Conservation (phyloP, 148 eudicot genomes). For the Fagopyrum esculentum region DNA sequence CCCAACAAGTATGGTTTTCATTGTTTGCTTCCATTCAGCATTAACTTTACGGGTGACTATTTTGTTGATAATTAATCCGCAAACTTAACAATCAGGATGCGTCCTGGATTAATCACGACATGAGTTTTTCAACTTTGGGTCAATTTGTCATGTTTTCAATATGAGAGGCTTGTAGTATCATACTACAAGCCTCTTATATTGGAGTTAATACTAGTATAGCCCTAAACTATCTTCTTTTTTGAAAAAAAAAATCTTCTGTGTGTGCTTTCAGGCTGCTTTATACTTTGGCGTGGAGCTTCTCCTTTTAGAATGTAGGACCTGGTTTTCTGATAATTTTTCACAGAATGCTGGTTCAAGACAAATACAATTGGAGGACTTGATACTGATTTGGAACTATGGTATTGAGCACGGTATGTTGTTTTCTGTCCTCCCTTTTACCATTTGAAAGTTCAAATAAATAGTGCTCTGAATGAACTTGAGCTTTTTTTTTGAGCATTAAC, state of each 20-base stretch:
- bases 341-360: constrained; percentile 20
- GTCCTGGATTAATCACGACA: background rate
- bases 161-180: background rate
- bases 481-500: constrained; percentile 24
- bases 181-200: too few species aligned
- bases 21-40: background rate
- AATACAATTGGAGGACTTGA: constrained; percentile 37
- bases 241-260: background rate
- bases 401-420: constrained; percentile 48
- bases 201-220: too few species aligned
- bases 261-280: constrained; percentile 55
- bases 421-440: background rate
- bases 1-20: background rate
- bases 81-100: background rate
- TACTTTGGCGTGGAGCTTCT: constrained; percentile 77
- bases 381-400: constrained; percentile 54
- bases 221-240: background rate
- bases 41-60: background rate
- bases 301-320: constrained; percentile 45
- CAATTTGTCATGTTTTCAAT: background rate
- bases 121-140: background rate
- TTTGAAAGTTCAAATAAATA: background rate
- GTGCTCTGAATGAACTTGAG: constrained; percentile 4
- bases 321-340: constrained; percentile 45
- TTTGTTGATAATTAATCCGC: background rate